A percentile compares a stretch with the other conserved stretches of the same genome.
These are phyloP conservation scores for Sonneratia alba DNA, from an alignment of 345 rosid genomes.

Conservation along the genomic window DNA sequence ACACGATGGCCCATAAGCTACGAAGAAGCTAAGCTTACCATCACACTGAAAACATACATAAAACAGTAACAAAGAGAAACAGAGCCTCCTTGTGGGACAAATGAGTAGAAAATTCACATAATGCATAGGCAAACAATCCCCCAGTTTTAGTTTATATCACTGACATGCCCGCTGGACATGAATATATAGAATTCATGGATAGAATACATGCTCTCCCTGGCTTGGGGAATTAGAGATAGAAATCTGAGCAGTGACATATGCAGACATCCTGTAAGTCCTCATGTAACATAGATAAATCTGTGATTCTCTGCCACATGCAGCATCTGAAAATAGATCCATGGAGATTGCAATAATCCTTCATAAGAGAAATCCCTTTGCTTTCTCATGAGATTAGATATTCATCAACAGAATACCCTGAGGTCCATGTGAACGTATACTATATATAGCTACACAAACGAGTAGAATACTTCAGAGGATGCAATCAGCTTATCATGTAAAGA, in stretches of 20 bases:
- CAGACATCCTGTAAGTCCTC: background rate
- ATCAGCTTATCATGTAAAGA: constrained; percentile 2
- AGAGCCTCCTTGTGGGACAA: constrained; percentile 51
- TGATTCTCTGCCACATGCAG: background rate
- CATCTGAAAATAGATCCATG: background rate
- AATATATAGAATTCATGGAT: constrained; percentile 23
- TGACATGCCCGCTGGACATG: constrained; percentile 26
- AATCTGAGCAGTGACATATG: constrained; percentile 1
- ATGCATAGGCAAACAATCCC: constrained; percentile 26
- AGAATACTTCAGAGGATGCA: constrained; percentile 4
- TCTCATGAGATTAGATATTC: background rate
- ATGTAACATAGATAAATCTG: background rate
- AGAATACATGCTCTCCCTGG: constrained; percentile 28
- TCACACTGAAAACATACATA: constrained; percentile 36
- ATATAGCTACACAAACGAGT: background rate
- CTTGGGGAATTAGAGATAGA: constrained; percentile 33
- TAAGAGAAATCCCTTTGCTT: constrained; percentile 1
- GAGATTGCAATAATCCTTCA: background rate
- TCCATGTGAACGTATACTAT: background rate
- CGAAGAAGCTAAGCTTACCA: constrained; percentile 37
- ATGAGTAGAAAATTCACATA: constrained; percentile 34
- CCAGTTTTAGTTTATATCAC: constrained; percentile 26
- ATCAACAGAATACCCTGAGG: constrained; percentile 5
- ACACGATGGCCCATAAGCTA: constrained; percentile 18
- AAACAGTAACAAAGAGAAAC: constrained; percentile 38